Base-by-base conservation (phyloP, 2,329 filamentous ascomycete genomes). In the Pestalotiopsis sp. region DNA sequence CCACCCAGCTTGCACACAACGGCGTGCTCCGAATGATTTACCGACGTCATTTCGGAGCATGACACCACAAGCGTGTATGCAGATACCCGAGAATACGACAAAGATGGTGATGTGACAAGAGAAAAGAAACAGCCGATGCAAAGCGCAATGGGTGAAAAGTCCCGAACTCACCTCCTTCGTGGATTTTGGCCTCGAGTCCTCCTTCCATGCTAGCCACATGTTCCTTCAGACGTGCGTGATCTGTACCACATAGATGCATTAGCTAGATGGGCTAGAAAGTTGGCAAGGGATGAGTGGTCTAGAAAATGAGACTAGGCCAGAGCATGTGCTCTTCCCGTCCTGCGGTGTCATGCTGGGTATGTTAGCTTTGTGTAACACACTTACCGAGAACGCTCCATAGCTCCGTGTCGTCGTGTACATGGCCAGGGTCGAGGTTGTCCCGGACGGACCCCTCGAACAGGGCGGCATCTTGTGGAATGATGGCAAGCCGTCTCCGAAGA, bases 391-490 rank as follows among this genome's bases (percentile, higher is more conserved):
- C 94, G 77, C 92, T 97, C 96, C 96, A 99, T 40, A 99, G 85
- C 78, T 98, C 96, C 4, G 94, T 97, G 80, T 99, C 97, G 80
- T 98, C 95, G 76, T 97, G 94, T 66, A 97, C 93, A 78, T 97
- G 93, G 35, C 92, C 93, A 26, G 97, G 97, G 78, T 99, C 96
- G 52, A 98, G 87, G 77, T 99, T 99, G 80, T 99, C 96, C 72
- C 96, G 89, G 70, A 99, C 88, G 9, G 92, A 94, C 64, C 94
- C 94, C 80, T 97, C 94, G 75, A 99, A 99, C 70, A 99, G 88
- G 71, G 95, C 95, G 38, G 96, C 95, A 81, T 99, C 97, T 78
- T 99, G 96, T 4, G 97, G 96, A 72, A 99, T 99, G 76, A 99
- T 99, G 66, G 96, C 95, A 61, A 99, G 85, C 68, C 96, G 91